Evolutionary conservation across 306 rosid genomes (phyloP), one percentile per base, ranked within the genome.

Genomic region (Lathyrus aphaca): DNA sequence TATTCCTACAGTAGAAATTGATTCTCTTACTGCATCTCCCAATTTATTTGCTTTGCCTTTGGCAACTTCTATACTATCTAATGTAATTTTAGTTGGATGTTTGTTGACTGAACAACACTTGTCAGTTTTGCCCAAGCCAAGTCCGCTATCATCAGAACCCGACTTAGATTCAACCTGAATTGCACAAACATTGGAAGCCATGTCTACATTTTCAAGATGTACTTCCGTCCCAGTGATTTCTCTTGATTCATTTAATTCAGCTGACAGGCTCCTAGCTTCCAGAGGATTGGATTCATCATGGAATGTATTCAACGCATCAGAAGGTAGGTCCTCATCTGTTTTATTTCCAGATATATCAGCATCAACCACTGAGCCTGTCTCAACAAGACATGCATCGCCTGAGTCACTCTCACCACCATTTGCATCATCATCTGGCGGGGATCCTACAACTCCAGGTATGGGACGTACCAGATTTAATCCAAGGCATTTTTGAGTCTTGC

Each of bases 401-500:
- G 88, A 64, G 39, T 90, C 99, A 76, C 91, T 88, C 71, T 86
- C 90, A 66, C 92, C 84, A 42, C 87, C 93, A 84, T 83, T 83
- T 17, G 74, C 83, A 64, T 78, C 93, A 55, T 87, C 89, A 61
- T 81, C 82, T 58, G 48, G 79, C 10, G 85, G 86, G 37, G 82
- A 73, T 53, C 82, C 86, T 3, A 39, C 84, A 87, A 76, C 80
- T 72, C 77, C 82, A 68, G 81, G 72, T 45, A 71, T 73, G 50
- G 86, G 84, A 61, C 51, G 86, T 64, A 86, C 56, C 46, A 79
- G 70, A 83, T 95, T 90, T 68, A 91, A 78, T n/a, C 93, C 95
- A 80, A 95, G 95, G 72, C 95, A 85, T 66, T 87, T 95, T 49
- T 91, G 83, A 59, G 91, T 96, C 88, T 95, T 95, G 74, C 99